Evolutionary conservation across 208 protist species (phyloP).

Genomic region (Leishmania guyanensis): DNA sequence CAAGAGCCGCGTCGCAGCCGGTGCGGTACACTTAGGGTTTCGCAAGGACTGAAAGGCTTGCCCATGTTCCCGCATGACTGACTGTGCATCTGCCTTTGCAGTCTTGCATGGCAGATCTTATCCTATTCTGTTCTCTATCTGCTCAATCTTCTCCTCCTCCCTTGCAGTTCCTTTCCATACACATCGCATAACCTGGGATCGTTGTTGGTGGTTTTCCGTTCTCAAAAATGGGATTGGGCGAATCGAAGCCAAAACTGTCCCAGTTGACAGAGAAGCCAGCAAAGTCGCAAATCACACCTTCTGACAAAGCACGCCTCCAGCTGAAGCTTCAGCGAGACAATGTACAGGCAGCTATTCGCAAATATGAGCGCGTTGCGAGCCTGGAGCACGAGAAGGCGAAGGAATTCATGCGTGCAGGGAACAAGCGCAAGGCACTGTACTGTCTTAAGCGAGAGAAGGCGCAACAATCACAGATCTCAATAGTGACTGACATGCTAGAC

Average conservation of each 20-base stretch:
- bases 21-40: background rate
- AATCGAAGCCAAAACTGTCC: conserved; percentile 17
- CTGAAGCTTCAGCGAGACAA: conserved; percentile 87
- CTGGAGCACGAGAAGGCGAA: conserved; percentile 68
- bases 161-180: background rate
- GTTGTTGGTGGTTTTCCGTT: background rate
- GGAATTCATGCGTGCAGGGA: conserved; percentile 63
- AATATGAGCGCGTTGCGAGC: conserved; percentile 59
- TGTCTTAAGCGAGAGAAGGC: conserved; percentile 75
- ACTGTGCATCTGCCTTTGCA: background rate
- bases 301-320: conserved; percentile 75
- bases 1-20: too few species aligned
- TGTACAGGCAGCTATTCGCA: conserved; percentile 59
- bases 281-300: conserved; percentile 54
- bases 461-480: conserved; percentile 59
- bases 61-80: background rate
- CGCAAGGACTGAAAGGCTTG: background rate
- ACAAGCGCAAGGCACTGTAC: conserved; percentile 78
- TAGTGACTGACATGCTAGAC: conserved; percentile 71
- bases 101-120: background rate
- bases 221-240: conserved; percentile 19
- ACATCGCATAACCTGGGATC: background rate
- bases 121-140: background rate
- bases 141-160: background rate
- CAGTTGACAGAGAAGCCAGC: background rate